These are phyloP conservation scores for Boletus reticulatus DNA, from an alignment of 768 basidiomycete genomes.

Conservation along the genomic window DNA sequence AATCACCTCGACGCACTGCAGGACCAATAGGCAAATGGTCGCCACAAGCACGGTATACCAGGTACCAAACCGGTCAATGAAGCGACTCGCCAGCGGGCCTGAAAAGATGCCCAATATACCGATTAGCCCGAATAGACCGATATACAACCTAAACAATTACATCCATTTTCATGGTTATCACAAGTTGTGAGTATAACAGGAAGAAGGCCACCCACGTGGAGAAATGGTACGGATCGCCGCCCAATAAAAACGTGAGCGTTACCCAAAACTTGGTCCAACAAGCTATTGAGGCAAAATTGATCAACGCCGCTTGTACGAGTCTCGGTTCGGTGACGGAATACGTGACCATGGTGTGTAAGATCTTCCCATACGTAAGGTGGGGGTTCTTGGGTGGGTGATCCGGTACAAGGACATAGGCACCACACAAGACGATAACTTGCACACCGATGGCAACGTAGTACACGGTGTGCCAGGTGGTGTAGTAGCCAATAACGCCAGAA, in stretches of 20 bases:
- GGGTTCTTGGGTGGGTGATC: conserved; percentile 42
- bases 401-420: conserved; percentile 36
- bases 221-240: conserved; percentile 39
- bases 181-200: neutral
- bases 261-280: conserved; percentile 39
- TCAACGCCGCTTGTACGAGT: conserved; percentile 35
- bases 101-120: conserved; percentile 39
- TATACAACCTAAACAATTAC: conserved; percentile 23
- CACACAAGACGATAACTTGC: conserved; percentile 28
- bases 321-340: conserved; percentile 40
- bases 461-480: conserved; percentile 38
- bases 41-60: conserved; percentile 43
- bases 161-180: neutral
- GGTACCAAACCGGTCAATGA: conserved; percentile 34
- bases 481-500: conserved; percentile 41
- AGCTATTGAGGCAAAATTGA: conserved; percentile 28
- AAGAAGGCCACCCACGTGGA: conserved; percentile 24
- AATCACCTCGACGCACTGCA: conserved; percentile 34
- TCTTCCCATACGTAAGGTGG: conserved; percentile 33
- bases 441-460: conserved; percentile 43
- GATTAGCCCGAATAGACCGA: conserved; percentile 48
- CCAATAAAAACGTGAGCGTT: conserved; percentile 46
- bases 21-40: conserved; percentile 26
- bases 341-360: conserved; percentile 39
- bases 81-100: conserved; percentile 25